Percentiles rank a stretch among this genome's conserved stretches.
Conservation (phyloP, 73 alveolate species). For the Loxodes magnus region DNA sequence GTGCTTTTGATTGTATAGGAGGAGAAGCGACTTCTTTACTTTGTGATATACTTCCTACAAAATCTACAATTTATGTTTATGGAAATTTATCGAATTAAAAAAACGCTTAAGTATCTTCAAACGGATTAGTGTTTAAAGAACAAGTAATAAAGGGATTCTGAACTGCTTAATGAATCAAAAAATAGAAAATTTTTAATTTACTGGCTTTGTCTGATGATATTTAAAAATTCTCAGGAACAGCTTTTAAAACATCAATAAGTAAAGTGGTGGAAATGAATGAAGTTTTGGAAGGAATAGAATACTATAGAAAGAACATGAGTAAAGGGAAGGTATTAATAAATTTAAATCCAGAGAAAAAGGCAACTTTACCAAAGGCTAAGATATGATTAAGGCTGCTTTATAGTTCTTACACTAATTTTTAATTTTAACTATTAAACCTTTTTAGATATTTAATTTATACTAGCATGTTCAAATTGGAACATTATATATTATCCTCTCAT, state of each 20-base stretch:
- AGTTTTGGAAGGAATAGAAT: constrained; percentile 13
- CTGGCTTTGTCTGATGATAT: constrained; percentile 1
- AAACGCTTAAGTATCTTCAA: constrained; percentile 16
- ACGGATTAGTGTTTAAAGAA: constrained; percentile 24
- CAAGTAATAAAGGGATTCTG: constrained; percentile 44
- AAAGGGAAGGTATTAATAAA: constrained; percentile 25
- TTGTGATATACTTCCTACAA: constrained; percentile 36
- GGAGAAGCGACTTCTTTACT: constrained; percentile 52
- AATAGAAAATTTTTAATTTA: background rate
- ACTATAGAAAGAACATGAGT: constrained; percentile 16
- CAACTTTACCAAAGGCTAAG: too few species aligned
- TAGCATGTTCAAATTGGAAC: too few species aligned
- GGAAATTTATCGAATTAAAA: constrained; percentile 22
- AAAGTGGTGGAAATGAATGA: constrained; percentile 16
- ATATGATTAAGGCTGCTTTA: too few species aligned
- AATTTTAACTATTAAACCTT: too few species aligned
- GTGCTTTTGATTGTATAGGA: constrained; percentile 43
- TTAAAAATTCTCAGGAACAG: constrained; percentile 11
- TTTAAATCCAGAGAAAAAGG: too few species aligned
- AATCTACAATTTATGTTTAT: constrained; percentile 30
- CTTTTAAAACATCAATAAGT: constrained; percentile 19
- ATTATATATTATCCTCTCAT: too few species aligned
- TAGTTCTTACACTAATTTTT: too few species aligned
- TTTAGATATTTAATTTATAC: too few species aligned
- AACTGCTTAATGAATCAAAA: constrained; percentile 15